Conservation (phyloP, 2,329 filamentous ascomycete species). For the Metarhizium guizhouense region DNA sequence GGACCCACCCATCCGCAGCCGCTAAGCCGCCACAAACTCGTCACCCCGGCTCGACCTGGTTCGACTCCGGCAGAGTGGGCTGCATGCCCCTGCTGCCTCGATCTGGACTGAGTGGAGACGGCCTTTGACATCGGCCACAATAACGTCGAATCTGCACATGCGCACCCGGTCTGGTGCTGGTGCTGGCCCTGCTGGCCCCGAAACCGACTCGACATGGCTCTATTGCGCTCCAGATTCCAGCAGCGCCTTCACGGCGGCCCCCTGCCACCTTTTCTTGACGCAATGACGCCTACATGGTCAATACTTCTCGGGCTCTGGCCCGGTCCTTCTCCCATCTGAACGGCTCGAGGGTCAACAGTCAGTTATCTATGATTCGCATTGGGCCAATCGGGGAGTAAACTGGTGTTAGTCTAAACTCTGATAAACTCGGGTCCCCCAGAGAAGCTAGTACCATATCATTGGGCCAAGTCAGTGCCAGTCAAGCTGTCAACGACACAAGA, state of each 20-base stretch:
- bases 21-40: not conserved
- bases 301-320: not conserved
- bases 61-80: not conserved
- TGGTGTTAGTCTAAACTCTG: not conserved
- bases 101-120: constrained; percentile 4
- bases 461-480: too few species aligned
- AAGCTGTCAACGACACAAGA: not conserved
- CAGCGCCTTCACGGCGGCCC: not conserved
- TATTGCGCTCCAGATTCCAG: not conserved
- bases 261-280: not conserved
- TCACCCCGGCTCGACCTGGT: not conserved
- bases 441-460: not conserved
- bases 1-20: not conserved
- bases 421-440: not conserved
- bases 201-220: not conserved
- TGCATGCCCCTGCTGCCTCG: not conserved
- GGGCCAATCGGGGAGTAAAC: not conserved
- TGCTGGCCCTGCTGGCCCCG: not conserved
- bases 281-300: not conserved
- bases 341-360: not conserved
- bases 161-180: not conserved
- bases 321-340: not conserved
- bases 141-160: not conserved
- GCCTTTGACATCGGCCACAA: constrained; percentile 1
- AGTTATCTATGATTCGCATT: not conserved